These are phyloP conservation scores for Russula emetica DNA, from an alignment of 768 basidiomycete species.

Conservation along the genomic window DNA sequence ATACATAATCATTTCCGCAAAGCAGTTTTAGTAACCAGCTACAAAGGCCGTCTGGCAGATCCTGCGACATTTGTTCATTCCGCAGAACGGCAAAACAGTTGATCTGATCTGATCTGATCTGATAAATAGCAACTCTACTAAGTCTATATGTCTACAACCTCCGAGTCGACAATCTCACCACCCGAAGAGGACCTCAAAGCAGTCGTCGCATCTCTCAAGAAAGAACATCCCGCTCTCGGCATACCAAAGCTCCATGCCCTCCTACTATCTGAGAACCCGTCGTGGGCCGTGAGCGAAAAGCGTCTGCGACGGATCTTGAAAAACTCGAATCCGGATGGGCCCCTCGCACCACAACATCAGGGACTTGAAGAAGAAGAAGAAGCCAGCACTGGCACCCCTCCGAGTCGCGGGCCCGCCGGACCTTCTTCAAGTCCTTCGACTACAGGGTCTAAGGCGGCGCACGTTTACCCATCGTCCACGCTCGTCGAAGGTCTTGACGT, in stretches of 20 bases:
- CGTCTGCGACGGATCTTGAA: slow-evolving; percentile 70
- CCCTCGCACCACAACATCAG: slow-evolving; percentile 24
- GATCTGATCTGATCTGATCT: not conserved
- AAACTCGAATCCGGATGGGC: slow-evolving; percentile 47
- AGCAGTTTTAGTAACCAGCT: no score
- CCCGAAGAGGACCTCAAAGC: slow-evolving; percentile 58
- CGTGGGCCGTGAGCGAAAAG: slow-evolving; percentile 83
- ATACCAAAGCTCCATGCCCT: slow-evolving; percentile 66
- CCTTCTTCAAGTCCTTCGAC: not conserved
- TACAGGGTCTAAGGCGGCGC: not conserved
- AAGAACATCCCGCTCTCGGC: slow-evolving; percentile 58
- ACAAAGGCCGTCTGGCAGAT: no score
- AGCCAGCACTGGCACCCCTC: not conserved
- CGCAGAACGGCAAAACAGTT: no score
- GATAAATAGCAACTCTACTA: not conserved
- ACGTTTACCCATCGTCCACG: slow-evolving; percentile 54
- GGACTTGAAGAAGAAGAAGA: not conserved
- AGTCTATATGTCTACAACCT: not conserved
- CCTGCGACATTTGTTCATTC: no score
- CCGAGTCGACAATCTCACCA: slow-evolving; percentile 35
- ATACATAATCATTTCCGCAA: no score
- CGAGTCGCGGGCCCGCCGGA: not conserved
- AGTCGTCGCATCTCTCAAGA: slow-evolving; percentile 52
- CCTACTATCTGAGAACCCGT: slow-evolving; percentile 53
- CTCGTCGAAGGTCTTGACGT: slow-evolving; percentile 63